These are phyloP conservation scores for Gillenia trifoliata DNA, from an alignment of 306 rosid species.

Conservation along the genomic window DNA sequence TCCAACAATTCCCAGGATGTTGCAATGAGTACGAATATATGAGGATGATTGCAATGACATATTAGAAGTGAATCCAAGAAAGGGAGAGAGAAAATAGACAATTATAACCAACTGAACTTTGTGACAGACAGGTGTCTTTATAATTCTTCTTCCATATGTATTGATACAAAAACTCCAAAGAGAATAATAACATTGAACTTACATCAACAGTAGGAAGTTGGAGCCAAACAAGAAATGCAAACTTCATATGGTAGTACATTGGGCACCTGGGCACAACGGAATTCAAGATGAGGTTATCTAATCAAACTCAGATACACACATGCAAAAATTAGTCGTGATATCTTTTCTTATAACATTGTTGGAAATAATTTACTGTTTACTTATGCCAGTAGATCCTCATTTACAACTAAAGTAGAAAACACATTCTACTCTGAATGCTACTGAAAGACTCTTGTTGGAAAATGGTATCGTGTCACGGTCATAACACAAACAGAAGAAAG, in stretches of 20 bases:
- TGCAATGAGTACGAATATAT: not conserved
- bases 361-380: not conserved
- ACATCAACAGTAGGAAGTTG: conserved; percentile 83
- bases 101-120: not conserved
- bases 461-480: not conserved
- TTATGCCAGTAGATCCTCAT: not conserved
- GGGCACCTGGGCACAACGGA: conserved; percentile 57
- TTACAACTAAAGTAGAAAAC: not conserved
- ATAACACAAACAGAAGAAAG: too few relatives aligned
- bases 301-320: not conserved
- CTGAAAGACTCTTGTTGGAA: not conserved
- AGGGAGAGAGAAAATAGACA: not conserved
- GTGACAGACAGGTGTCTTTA: not conserved
- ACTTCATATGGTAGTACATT: conserved; percentile 82
- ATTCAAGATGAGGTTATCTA: not conserved
- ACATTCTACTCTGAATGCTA: not conserved
- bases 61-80: not conserved
- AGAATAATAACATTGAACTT: conserved; percentile 22
- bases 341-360: not conserved
- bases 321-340: not conserved
- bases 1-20: not conserved
- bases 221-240: conserved; percentile 97
- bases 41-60: not conserved
- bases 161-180: not conserved
- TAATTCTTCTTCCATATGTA: not conserved